These are phyloP conservation scores for Seiridium cupressi DNA, from an alignment of 2,329 filamentous ascomycete genomes.

Conservation along the genomic window DNA sequence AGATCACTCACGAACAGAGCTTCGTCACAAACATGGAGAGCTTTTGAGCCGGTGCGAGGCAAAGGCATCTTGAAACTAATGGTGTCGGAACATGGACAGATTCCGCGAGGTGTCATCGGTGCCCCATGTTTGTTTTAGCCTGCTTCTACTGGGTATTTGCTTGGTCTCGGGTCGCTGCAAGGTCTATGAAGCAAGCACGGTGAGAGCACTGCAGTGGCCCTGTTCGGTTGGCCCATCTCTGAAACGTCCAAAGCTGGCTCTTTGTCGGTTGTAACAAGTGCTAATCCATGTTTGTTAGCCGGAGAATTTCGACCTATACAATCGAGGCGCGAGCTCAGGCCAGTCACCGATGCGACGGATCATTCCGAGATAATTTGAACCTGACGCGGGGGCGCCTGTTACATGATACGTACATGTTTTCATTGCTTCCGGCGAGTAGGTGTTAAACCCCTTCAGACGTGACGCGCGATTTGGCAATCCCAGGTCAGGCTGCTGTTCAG, in stretches of 20 bases:
- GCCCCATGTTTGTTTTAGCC: not conserved
- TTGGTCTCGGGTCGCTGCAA: not conserved
- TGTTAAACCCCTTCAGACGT: not conserved
- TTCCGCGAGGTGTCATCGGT: not conserved
- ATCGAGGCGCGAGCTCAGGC: not conserved
- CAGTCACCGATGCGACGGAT: not conserved
- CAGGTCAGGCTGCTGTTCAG: not conserved
- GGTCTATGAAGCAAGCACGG: not conserved
- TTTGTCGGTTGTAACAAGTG: constrained; percentile 3
- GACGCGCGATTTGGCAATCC: not conserved
- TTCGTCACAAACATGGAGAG: not conserved
- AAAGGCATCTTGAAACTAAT: constrained; percentile 1
- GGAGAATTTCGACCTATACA: not conserved
- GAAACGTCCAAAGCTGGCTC: constrained; percentile 2
- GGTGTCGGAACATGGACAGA: not conserved
- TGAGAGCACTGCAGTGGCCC: not conserved
- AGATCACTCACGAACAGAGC: not conserved
- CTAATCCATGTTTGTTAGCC: constrained; percentile 1
- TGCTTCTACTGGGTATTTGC: not conserved
- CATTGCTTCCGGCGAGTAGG: not conserved
- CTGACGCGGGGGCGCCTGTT: not conserved
- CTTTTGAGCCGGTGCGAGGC: not conserved
- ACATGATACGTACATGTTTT: not conserved
- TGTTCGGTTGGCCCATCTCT: not conserved
- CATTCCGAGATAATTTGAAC: not conserved